Base-by-base conservation (phyloP, 1,284 basidiomycete genomes). In the Cryptococcus amylolentus region DNA sequence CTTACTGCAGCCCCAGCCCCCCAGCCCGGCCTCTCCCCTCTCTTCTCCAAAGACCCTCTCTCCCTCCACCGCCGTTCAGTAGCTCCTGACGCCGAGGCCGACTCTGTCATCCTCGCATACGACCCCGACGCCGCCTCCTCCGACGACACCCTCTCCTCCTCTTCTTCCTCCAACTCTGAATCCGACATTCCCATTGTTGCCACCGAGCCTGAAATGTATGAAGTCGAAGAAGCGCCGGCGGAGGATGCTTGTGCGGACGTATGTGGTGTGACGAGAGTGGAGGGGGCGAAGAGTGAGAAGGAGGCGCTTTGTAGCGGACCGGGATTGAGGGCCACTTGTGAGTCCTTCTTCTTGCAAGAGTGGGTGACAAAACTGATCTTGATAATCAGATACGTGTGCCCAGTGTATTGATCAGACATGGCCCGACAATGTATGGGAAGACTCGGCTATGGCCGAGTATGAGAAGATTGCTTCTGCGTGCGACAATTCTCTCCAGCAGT, bases 361-460 rank as follows among this genome's bases (percentile, higher is more conserved):
- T 13, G 1, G n/a, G 10, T 20, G 18, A 14, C 28, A 23, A 39
- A n/a, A 14, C 28, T 49, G 37, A 41, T 27, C n/a, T n/a, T 20
- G 20, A 18, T 35, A 13, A 28, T 26, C 51, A 69, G 68, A 64
- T 39, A 50, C 50, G 20, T 69, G 68, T 44, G 68, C 68, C 23
- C 57, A 67, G 49, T 69, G 68, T 48, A 69, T 69, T 47, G 68
- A 69, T 57, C 39, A 47, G 16, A 62, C 68, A n/a, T 69, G 66
- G 66, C 63, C 66, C 26, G 64, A 67, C 41, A 67, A 63, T 20
- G 60, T 54, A 5, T 69, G 52, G 38, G 66, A 69, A 43, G 61
- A 68, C 47, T 64, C 61, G 12, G 68, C 68, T 10, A 64, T 67
- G 58, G 58, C 64, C 44, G 68, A 69, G 52, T 69, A 69, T 49